phyloP scores from a whole-genome alignment of 345 rosid genomes.

The Laguncularia racemosa region DNA sequence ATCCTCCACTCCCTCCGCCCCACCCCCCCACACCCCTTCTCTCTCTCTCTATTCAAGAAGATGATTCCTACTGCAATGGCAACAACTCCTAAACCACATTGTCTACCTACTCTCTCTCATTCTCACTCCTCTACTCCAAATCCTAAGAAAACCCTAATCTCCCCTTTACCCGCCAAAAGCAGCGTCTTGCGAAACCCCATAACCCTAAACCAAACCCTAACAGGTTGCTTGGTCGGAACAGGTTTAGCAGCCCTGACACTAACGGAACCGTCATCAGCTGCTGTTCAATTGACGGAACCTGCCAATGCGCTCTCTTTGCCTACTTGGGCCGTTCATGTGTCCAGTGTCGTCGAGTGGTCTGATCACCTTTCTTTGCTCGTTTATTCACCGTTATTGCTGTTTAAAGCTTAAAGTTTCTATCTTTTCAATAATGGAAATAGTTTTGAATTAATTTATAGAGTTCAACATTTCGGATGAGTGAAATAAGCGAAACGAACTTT shows the following conservation, averaged over 20 bases:
- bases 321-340: slow-evolving; percentile 88
- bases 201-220: not conserved
- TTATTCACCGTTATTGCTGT: not conserved
- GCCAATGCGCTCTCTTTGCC: slow-evolving; percentile 86
- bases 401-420: not conserved
- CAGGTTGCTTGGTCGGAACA: slow-evolving; percentile 43
- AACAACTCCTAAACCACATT: not conserved
- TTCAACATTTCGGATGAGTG: too few species aligned
- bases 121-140: too few species aligned
- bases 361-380: not conserved
- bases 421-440: too few species aligned
- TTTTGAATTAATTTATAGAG: too few species aligned
- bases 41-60: slow-evolving; percentile 3
- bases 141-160: too few species aligned
- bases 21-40: not conserved
- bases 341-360: slow-evolving; percentile 90
- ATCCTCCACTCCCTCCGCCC: slow-evolving; percentile 9
- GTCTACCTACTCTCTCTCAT: not conserved
- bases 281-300: slow-evolving; percentile 47
- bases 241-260: slow-evolving; percentile 40
- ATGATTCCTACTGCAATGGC: not conserved
- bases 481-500: too few species aligned
- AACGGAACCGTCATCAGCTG: slow-evolving; percentile 43
- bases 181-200: not conserved
- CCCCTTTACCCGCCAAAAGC: not conserved